phyloP scores from a whole-genome alignment of 768 basidiomycete genomes.

The Hortiboletus campestris region DNA sequence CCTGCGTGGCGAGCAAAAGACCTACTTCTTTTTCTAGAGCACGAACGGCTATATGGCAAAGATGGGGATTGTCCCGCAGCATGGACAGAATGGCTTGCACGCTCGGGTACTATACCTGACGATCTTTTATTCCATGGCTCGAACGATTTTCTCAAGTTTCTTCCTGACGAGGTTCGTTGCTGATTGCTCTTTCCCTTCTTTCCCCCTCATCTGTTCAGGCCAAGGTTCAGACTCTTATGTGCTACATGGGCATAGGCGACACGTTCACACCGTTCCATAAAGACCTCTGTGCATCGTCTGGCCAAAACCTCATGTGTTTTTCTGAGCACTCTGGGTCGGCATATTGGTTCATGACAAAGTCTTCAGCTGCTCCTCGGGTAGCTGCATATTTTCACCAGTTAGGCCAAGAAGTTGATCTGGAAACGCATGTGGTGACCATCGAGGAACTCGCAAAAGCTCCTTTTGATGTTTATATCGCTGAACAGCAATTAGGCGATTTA shows the following conservation, averaged over 20 bases:
- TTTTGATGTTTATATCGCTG: slow-evolving; percentile 65
- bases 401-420: slow-evolving; percentile 60
- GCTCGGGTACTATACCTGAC: slow-evolving; percentile 47
- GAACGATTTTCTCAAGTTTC: slow-evolving; percentile 57
- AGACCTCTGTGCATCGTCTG: slow-evolving; percentile 79
- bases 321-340: slow-evolving; percentile 70
- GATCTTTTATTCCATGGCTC: slow-evolving; percentile 49
- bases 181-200: not conserved
- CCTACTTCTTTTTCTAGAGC: slow-evolving; percentile 38
- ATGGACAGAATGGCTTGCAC: slow-evolving; percentile 65
- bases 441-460: slow-evolving; percentile 64
- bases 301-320: slow-evolving; percentile 86
- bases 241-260: slow-evolving; percentile 78
- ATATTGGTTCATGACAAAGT: slow-evolving; percentile 85
- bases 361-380: slow-evolving; percentile 52
- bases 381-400: slow-evolving; percentile 54
- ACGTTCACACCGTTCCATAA: slow-evolving; percentile 86
- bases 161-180: slow-evolving; percentile 49
- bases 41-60: slow-evolving; percentile 71
- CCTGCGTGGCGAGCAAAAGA: not conserved
- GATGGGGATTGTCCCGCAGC: slow-evolving; percentile 64
- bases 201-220: slow-evolving; percentile 38
- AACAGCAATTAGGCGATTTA: slow-evolving; percentile 75
- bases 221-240: slow-evolving; percentile 77
- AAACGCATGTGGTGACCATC: slow-evolving; percentile 61